Percentiles rank a stretch among this genome's conserved stretches.
These are phyloP conservation scores for Kuraishia hungarica DNA, from an alignment of 805 yeast genomes.

Conservation along the genomic window DNA sequence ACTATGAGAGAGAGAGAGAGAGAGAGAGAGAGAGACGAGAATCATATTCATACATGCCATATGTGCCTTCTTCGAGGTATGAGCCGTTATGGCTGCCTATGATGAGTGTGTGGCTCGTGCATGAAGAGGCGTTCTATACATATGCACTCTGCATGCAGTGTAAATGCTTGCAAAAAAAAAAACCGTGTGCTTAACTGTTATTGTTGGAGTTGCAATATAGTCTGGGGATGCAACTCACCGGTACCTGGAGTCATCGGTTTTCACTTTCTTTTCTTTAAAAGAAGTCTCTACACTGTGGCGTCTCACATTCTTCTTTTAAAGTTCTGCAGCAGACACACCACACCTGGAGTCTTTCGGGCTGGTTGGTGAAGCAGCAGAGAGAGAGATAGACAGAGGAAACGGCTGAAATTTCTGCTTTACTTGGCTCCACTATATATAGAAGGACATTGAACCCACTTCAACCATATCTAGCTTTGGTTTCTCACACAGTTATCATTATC, in stretches of 20 bases:
- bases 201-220: not conserved
- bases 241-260: not conserved
- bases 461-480: too few relatives aligned
- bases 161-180: too few relatives aligned
- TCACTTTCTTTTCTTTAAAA: not conserved
- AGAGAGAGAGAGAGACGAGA: too few relatives aligned
- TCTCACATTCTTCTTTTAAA: not conserved
- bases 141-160: not conserved
- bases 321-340: too few relatives aligned
- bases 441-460: not conserved
- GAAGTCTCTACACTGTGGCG: not conserved
- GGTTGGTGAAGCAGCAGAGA: not conserved
- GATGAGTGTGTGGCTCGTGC: not conserved
- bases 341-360: not conserved
- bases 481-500: too few relatives aligned
- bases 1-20: not conserved
- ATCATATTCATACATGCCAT: not conserved
- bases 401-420: not conserved
- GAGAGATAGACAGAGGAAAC: too few relatives aligned
- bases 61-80: not conserved
- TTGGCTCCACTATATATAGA: not conserved
- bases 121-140: not conserved
- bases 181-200: too few relatives aligned
- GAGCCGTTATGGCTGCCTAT: not conserved
- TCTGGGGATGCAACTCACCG: not conserved